phyloP scores from a whole-genome alignment of 139 green algal species.

The Picochlorum sp. region DNA sequence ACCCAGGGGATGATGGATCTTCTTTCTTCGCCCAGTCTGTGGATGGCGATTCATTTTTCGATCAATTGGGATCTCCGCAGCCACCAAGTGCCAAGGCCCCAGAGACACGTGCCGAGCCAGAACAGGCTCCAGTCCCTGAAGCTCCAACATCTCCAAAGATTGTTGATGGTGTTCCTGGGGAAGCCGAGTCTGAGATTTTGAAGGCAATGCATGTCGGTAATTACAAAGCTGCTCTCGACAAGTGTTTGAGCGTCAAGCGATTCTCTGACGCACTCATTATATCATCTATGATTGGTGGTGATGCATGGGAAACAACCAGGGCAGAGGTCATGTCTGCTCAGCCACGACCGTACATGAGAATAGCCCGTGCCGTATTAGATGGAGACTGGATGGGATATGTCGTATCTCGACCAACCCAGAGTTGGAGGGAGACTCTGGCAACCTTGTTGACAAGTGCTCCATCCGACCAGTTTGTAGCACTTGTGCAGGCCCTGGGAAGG shows the following conservation, averaged over 20 bases:
- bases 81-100: background rate
- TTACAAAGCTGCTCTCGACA: constrained; percentile 75
- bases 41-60: constrained; percentile 1
- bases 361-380: constrained; percentile 50
- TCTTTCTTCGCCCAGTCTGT: constrained; percentile 39
- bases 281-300: constrained; percentile 53
- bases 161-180: constrained; percentile 26
- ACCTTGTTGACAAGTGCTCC: constrained; percentile 81
- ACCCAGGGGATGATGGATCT: constrained; percentile 21
- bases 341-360: constrained; percentile 72
- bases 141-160: background rate
- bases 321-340: constrained; percentile 64
- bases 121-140: background rate
- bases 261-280: constrained; percentile 91
- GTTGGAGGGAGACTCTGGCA: constrained; percentile 92
- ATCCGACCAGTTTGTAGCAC: constrained; percentile 42
- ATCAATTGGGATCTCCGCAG: constrained; percentile 7
- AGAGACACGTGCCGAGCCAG: background rate
- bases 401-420: constrained; percentile 54
- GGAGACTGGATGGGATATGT: constrained; percentile 76
- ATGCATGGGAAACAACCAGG: constrained; percentile 43
- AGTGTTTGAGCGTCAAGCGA: constrained; percentile 70
- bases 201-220: constrained; percentile 84
- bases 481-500: constrained; percentile 61
- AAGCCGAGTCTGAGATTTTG: constrained; percentile 73